Evolutionary conservation across 169 alveolate genomes (phyloP).

Genomic region (Plasmodium gaboni): DNA sequence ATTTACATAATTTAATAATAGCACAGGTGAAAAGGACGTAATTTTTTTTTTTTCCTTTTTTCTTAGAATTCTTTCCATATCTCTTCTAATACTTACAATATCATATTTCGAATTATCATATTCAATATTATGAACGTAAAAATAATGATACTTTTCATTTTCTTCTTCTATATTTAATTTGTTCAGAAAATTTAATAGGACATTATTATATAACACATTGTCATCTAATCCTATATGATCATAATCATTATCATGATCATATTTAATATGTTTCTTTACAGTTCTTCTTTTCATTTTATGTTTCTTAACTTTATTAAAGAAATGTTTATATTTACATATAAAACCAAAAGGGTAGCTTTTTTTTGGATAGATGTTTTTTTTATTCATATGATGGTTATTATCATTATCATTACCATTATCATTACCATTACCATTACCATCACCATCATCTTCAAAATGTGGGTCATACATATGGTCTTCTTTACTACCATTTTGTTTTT

Average conservation of each 20-base stretch:
- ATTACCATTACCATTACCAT: background rate
- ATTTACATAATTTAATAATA: constrained; percentile 26
- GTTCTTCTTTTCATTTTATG: constrained; percentile 6
- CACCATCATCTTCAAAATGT: background rate
- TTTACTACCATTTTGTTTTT: no score
- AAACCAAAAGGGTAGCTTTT: background rate
- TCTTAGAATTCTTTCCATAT: constrained; percentile 24
- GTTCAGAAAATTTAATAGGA: constrained; percentile 3
- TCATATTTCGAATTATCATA: constrained; percentile 44
- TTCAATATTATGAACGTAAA: constrained; percentile 20
- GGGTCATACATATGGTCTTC: background rate
- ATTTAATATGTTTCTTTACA: no score
- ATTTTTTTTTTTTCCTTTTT: constrained; percentile 12
- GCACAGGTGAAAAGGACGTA: constrained; percentile 6
- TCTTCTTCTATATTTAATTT: constrained; percentile 13
- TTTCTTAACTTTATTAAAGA: constrained; percentile 24
- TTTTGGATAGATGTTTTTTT: background rate
- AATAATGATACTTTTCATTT: constrained; percentile 41
- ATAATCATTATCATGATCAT: background rate
- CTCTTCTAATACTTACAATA: constrained; percentile 15
- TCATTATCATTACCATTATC: background rate
- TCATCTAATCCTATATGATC: constrained; percentile 32
- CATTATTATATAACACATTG: constrained; percentile 5
- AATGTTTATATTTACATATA: constrained; percentile 21
- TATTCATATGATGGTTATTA: background rate